These are phyloP conservation scores for Brassica carinata DNA, from an alignment of 345 rosid genomes.

Conservation along the genomic window DNA sequence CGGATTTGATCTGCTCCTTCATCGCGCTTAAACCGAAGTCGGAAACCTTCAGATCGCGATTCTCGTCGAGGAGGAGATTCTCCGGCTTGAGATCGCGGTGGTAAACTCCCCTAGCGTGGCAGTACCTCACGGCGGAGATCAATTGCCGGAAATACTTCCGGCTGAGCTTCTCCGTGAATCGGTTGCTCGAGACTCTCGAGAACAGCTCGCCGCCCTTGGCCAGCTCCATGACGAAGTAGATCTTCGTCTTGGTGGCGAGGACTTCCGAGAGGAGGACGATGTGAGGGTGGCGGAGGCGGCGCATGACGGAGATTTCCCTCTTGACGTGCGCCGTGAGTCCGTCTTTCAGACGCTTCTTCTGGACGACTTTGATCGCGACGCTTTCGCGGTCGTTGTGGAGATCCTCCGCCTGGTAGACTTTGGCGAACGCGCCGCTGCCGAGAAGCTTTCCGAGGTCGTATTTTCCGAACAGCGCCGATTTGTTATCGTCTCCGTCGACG, in stretches of 20 bases:
- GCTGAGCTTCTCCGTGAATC: constrained; percentile 73
- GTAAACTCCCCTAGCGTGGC: constrained; percentile 73
- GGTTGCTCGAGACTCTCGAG: constrained; percentile 55
- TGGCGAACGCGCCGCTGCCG: constrained; percentile 75
- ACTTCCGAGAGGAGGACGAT: constrained; percentile 66
- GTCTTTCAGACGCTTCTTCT: constrained; percentile 54
- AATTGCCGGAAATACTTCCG: constrained; percentile 78
- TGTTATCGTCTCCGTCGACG: constrained; percentile 38
- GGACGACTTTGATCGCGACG: constrained; percentile 77
- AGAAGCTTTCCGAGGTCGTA: constrained; percentile 70
- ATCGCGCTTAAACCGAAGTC: constrained; percentile 85
- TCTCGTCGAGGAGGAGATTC: constrained; percentile 77
- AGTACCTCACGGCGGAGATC: constrained; percentile 65
- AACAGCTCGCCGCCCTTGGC: constrained; percentile 86
- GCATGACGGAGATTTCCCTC: constrained; percentile 76
- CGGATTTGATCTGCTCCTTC: constrained; percentile 54
- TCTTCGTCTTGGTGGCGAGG: constrained; percentile 67
- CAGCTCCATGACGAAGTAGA: constrained; percentile 77
- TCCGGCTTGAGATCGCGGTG: constrained; percentile 84
- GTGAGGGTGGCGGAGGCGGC: constrained; percentile 63
- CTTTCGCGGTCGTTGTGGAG: constrained; percentile 54
- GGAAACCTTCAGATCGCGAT: constrained; percentile 60
- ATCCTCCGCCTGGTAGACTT: constrained; percentile 69
- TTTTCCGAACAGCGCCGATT: constrained; percentile 52
- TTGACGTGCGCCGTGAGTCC: constrained; percentile 55